phyloP scores from a whole-genome alignment of 2,329 filamentous ascomycete species.

The Nigrograna mackinnonii region DNA sequence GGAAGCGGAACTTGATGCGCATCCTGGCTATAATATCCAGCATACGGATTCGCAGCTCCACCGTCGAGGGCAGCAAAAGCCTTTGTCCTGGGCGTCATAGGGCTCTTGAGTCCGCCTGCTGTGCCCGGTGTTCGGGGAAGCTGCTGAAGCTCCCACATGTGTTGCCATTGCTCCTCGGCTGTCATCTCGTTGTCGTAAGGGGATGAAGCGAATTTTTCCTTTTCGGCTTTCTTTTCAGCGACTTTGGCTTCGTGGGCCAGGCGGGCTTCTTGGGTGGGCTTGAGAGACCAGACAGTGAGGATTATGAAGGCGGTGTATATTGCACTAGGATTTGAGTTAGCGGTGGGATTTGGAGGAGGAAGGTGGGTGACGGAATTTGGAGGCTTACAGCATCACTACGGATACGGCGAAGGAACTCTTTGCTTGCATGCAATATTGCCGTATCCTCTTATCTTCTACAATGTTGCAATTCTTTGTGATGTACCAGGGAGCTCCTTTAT shows the following conservation, averaged over 20 bases:
- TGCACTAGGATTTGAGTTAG: constrained; percentile 45
- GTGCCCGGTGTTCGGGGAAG: constrained; percentile 39
- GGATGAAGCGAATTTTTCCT: constrained; percentile 34
- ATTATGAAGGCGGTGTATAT: constrained; percentile 64
- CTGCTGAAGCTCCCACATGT: constrained; percentile 46
- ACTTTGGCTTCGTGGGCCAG: constrained; percentile 23
- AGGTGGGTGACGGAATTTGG: neutral
- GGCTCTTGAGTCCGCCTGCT: constrained; percentile 28
- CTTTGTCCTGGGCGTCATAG: constrained; percentile 37
- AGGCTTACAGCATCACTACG: constrained; percentile 67
- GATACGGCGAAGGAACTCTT: constrained; percentile 69
- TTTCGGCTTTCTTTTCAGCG: constrained; percentile 39
- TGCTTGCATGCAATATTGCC: constrained; percentile 66
- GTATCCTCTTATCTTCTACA: constrained; percentile 58
- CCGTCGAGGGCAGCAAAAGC: constrained; percentile 34
- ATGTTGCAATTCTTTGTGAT: constrained; percentile 70
- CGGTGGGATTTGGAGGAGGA: neutral
- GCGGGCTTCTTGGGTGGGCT: constrained; percentile 43
- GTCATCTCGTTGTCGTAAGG: constrained; percentile 35
- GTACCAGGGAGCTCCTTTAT: constrained; percentile 72
- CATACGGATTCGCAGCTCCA: neutral
- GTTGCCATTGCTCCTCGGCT: constrained; percentile 44
- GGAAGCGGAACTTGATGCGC: neutral
- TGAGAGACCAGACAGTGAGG: constrained; percentile 61
- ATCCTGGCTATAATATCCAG: neutral